Evolutionary conservation across 2,329 filamentous ascomycete species (phyloP).

Genomic region (Neonectria sp.): DNA sequence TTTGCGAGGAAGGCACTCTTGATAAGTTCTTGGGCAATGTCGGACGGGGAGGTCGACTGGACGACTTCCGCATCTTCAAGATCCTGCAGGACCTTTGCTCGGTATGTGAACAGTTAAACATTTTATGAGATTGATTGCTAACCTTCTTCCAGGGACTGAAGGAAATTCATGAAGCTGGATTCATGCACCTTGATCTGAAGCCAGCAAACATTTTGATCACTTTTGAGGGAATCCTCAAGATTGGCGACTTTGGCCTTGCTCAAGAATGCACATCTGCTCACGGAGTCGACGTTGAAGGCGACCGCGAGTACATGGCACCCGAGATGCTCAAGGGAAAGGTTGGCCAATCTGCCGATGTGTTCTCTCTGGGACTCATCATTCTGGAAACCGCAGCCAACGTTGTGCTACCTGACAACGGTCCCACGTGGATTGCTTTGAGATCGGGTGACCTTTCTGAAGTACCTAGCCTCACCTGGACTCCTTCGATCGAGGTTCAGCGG

Average conservation of each 20-base stretch:
- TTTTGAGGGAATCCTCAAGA: constrained; percentile 86
- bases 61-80: constrained; percentile 99
- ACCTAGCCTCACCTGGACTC: constrained; percentile 88
- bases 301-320: constrained; percentile 95
- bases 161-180: constrained; percentile 90
- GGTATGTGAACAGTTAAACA: constrained; percentile 67
- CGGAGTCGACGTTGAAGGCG: constrained; percentile 90
- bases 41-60: constrained; percentile 87
- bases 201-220: constrained; percentile 88
- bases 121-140: constrained; percentile 13
- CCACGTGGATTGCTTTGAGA: constrained; percentile 90
- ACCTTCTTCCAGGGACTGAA: constrained; percentile 77
- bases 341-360: constrained; percentile 93
- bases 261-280: constrained; percentile 82
- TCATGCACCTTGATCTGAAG: constrained; percentile 89
- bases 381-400: constrained; percentile 96
- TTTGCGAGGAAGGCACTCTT: constrained; percentile 93
- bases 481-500: constrained; percentile 77
- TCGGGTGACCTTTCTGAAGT: constrained; percentile 92
- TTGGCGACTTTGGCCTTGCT: constrained; percentile 89
- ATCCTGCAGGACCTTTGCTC: constrained; percentile 88
- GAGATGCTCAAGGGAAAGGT: constrained; percentile 90
- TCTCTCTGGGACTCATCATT: constrained; percentile 93
- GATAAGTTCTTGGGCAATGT: constrained; percentile 88
- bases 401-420: constrained; percentile 91